Conservation (phyloP, 139 green algal genomes). For the Tetraselmis striata region DNA sequence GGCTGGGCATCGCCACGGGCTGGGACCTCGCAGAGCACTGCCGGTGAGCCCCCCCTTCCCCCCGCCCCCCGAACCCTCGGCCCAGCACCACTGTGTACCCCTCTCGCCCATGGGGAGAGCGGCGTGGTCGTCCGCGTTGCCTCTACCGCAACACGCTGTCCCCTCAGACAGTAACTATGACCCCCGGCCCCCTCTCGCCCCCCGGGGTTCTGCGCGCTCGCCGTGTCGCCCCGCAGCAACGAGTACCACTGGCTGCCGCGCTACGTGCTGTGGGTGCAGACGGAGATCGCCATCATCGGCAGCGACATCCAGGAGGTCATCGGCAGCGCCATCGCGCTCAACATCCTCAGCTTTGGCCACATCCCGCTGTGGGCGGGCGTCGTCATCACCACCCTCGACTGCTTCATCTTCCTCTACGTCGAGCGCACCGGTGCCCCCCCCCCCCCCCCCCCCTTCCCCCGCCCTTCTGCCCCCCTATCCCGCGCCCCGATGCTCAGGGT, state of each 20-base stretch:
- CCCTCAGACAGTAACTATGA: no score
- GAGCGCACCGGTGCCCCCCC: conserved; percentile 34
- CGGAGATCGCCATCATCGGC: conserved; percentile 84
- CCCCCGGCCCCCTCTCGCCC: no score
- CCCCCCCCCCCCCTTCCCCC: no score
- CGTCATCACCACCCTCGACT: conserved; percentile 37
- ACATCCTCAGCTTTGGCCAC: conserved; percentile 53
- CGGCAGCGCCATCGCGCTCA: conserved; percentile 69
- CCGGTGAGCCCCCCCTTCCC: conserved; percentile 28
- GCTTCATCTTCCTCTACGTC: conserved; percentile 57
- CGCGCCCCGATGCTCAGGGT: no score
- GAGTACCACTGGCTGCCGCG: conserved; percentile 30
- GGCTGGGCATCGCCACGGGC: conserved; percentile 75
- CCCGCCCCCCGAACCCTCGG: not conserved
- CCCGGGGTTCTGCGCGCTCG: no score
- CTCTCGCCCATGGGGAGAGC: not conserved
- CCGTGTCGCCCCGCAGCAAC: conserved; percentile 15
- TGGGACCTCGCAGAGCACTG: conserved; percentile 77
- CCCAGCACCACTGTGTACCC: not conserved
- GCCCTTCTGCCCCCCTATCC: no score
- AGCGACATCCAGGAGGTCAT: conserved; percentile 74
- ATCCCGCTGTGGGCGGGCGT: conserved; percentile 49
- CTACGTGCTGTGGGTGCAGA: conserved; percentile 72
- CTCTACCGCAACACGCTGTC: no score
- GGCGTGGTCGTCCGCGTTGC: no score